These are phyloP conservation scores for Backusella australiensis DNA, from an alignment of 192 early-diverging fungal genomes.

Conservation along the genomic window DNA sequence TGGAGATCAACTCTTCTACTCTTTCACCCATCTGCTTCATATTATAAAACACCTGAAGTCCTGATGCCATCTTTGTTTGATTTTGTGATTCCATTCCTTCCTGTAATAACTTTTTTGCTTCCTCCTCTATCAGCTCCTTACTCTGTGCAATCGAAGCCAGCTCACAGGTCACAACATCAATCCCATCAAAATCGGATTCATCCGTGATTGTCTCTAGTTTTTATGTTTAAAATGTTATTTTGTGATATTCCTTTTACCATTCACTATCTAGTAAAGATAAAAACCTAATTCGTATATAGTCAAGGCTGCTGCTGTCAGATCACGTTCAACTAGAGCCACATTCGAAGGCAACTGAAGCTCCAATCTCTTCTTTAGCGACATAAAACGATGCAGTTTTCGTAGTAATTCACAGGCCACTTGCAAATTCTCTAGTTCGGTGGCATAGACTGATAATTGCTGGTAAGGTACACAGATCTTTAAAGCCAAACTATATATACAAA, in stretches of 20 bases:
- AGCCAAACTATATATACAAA: conserved; percentile 42
- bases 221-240: not conserved
- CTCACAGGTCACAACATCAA: conserved; percentile 61
- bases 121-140: conserved; percentile 40
- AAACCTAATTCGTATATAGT: conserved; percentile 61
- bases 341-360: conserved; percentile 50
- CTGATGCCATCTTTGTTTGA: conserved; percentile 48
- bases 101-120: conserved; percentile 49
- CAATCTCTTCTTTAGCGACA: conserved; percentile 57
- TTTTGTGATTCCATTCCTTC: conserved; percentile 48
- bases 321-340: conserved; percentile 25
- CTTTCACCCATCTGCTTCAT: conserved; percentile 44
- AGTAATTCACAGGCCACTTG: conserved; percentile 60
- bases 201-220: conserved; percentile 48
- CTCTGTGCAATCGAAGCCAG: conserved; percentile 43
- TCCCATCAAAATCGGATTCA: conserved; percentile 63
- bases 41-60: conserved; percentile 54
- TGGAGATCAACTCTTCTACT: conserved; percentile 35
- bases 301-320: conserved; percentile 55
- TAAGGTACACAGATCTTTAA: conserved; percentile 59
- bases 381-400: conserved; percentile 56
- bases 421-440: conserved; percentile 61
- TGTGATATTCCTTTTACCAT: not conserved
- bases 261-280: not conserved
- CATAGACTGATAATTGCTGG: conserved; percentile 56